phyloP scores from a whole-genome alignment of 2,329 filamentous ascomycete species.

The Alternaria incomplexa region DNA sequence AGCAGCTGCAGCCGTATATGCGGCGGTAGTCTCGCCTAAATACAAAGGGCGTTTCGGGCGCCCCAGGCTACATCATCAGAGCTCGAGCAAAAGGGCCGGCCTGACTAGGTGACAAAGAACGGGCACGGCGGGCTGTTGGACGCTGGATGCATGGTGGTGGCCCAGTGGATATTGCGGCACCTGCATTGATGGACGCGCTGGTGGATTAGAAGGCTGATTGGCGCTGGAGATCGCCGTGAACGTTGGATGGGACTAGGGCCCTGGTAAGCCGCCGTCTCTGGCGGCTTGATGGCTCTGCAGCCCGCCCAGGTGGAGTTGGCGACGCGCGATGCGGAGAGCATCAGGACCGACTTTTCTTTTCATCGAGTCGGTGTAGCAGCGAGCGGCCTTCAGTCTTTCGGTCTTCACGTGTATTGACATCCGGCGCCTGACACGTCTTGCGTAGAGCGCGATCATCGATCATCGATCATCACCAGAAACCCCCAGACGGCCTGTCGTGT shows the following conservation, averaged over 20 bases:
- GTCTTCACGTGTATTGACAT: background rate
- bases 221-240: slow-evolving; percentile 19
- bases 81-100: background rate
- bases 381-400: background rate
- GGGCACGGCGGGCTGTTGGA: slow-evolving; percentile 12
- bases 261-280: slow-evolving; percentile 24
- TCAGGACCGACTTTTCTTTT: slow-evolving; percentile 6
- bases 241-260: slow-evolving; percentile 27
- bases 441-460: slow-evolving; percentile 14
- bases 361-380: background rate
- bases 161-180: slow-evolving; percentile 28
- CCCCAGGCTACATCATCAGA: slow-evolving; percentile 12
- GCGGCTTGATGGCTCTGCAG: slow-evolving; percentile 11
- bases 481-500: slow-evolving; percentile 12
- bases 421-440: background rate
- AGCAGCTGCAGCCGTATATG: slow-evolving; percentile 10
- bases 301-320: slow-evolving; percentile 1
- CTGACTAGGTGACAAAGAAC: slow-evolving; percentile 18
- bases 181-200: slow-evolving; percentile 25
- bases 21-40: slow-evolving; percentile 37
- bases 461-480: slow-evolving; percentile 4
- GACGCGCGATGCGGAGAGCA: slow-evolving; percentile 6
- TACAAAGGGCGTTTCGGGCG: slow-evolving; percentile 9
- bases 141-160: slow-evolving; percentile 16
- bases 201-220: slow-evolving; percentile 21